Base-by-base conservation (phyloP, 805 yeast species). In the Yarrowia sp. region DNA sequence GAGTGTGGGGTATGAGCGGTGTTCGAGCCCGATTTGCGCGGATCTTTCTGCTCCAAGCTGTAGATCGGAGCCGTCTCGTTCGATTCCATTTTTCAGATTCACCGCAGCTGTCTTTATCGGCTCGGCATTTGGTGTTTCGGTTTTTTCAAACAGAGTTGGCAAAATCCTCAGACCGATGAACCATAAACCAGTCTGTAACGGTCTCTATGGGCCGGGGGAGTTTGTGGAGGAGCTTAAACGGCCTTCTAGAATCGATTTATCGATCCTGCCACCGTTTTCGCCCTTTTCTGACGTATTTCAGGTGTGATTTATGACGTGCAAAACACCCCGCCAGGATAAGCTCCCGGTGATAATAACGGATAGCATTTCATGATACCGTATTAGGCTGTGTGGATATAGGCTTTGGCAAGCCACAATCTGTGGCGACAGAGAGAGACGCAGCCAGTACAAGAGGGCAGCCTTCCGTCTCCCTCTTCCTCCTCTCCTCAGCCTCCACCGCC, bases 321-420 rank as follows among this genome's bases (percentile, higher is more conserved):
- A n/a, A 40, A 42, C 30, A 44, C 50, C 17, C 38, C 38, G 30
- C 36, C 34, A 6, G 7, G 24, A 47, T 30, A 30, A 30, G 36
- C 34, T 30, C 38, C 17, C 9, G 52, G 38, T 19, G 56, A 50
- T 50, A 34, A 34, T 50, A 20, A 17, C 14, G 40, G 43, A 36
- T 52, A 52, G 15, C 43, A 52, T 17, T 52, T 36, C 58, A 52
- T 52, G 58, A 36, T 52, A 52, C 58, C 43, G 43, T 38, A 38
- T 38, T 52, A 52, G 58, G 58, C 43, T 20, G 58, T 36, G 14
- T 10, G 33, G 38, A 52, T 38, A 38, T 43, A 52, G 43, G 38
- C 38, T 46, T 15, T 9, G 15, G 43, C 58, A 52, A 52, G 58
- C 58, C 58, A 52, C 58, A 52, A 50, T 36, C n/a, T 52, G 58